Conservation (phyloP, 2,329 filamentous ascomycete species). For the Macrophomina tecta region DNA sequence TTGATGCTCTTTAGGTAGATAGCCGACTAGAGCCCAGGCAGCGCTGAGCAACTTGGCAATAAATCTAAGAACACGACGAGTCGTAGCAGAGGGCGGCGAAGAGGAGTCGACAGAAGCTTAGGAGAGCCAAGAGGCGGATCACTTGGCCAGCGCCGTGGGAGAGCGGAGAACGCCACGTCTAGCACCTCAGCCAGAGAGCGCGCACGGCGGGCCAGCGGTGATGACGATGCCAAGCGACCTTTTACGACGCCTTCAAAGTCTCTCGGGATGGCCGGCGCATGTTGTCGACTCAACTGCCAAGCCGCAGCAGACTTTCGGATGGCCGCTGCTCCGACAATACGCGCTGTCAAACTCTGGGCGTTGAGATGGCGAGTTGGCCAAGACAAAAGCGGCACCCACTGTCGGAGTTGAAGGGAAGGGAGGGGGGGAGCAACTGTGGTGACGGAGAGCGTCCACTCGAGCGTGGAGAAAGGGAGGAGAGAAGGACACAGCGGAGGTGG, state of each 20-base stretch:
- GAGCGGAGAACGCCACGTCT: not conserved
- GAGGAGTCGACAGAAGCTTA: not conserved
- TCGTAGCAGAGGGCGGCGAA: not conserved
- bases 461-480: not conserved
- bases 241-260: not conserved
- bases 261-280: not conserved
- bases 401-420: not conserved
- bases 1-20: not conserved
- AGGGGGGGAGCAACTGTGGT: not conserved
- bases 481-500: not conserved
- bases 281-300: not conserved
- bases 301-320: not conserved
- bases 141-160: not conserved
- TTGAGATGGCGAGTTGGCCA: not conserved
- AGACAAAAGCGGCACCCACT: not conserved
- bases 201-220: not conserved
- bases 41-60: conserved; percentile 4
- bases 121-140: conserved; percentile 7
- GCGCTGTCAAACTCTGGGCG: not conserved
- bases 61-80: not conserved
- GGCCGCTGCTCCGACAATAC: not conserved
- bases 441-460: too few species aligned
- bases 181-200: not conserved
- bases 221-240: not conserved
- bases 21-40: not conserved